phyloP scores from a whole-genome alignment of 2,329 filamentous ascomycete genomes.

The Torrubiellomyces zombiae region DNA sequence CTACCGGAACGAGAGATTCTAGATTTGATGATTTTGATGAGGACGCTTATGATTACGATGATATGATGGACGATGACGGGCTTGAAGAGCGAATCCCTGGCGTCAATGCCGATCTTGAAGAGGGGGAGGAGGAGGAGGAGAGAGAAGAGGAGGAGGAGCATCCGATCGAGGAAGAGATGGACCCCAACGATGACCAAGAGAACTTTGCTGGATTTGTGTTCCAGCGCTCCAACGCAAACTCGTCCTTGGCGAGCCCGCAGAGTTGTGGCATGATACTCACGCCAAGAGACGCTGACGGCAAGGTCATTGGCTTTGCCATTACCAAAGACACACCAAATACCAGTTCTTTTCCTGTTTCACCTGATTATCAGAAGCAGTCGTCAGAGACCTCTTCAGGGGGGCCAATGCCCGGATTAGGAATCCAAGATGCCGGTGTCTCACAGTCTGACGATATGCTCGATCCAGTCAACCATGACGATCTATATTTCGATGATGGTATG shows the following conservation, averaged over 20 bases:
- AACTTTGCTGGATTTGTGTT: constrained; percentile 45
- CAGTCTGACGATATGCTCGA: constrained; percentile 4
- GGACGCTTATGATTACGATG: constrained; percentile 42
- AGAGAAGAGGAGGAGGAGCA: background rate
- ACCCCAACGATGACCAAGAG: constrained; percentile 39
- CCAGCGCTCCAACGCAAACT: constrained; percentile 34
- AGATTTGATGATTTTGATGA: constrained; percentile 47
- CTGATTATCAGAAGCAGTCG: background rate
- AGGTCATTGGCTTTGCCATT: constrained; percentile 39
- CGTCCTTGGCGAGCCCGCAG: constrained; percentile 31
- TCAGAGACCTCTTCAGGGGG: too few species aligned
- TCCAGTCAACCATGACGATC: constrained; percentile 34
- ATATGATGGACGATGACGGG: constrained; percentile 48
- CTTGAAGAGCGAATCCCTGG: constrained; percentile 52
- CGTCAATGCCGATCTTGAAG: constrained; percentile 17
- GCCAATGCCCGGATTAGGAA: constrained; percentile 26
- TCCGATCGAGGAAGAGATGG: constrained; percentile 13
- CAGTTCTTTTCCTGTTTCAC: constrained; percentile 3
- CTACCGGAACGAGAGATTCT: constrained; percentile 27
- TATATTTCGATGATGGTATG: constrained; percentile 54
- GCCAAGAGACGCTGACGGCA: constrained; percentile 36
- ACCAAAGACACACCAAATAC: constrained; percentile 26
- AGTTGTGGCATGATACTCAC: constrained; percentile 30
- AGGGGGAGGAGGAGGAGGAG: constrained; percentile 4
- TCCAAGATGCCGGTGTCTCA: constrained; percentile 18